These are phyloP conservation scores for Paspalum vaginatum DNA, from an alignment of 176 grass and related monocot species.

Conservation along the genomic window DNA sequence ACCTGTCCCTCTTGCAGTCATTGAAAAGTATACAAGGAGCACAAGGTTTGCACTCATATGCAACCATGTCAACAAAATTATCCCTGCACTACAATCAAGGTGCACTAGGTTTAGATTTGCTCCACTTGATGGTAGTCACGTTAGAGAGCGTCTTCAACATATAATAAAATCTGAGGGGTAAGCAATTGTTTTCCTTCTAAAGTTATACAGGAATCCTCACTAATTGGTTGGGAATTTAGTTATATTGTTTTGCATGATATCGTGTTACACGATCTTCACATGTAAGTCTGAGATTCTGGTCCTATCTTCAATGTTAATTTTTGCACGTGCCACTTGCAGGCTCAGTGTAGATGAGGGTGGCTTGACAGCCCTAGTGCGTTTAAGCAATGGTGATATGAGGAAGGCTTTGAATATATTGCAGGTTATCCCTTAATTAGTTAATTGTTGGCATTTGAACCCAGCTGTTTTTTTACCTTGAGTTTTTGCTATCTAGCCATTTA, in stretches of 20 bases:
- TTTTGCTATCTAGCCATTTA: neutral
- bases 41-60: conserved; percentile 99
- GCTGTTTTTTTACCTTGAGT: neutral
- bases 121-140: conserved; percentile 82
- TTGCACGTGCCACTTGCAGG: conserved; percentile 45
- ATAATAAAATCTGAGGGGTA: conserved; percentile 93
- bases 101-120: conserved; percentile 98
- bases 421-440: conserved; percentile 62
- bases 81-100: conserved; percentile 95
- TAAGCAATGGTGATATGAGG: conserved; percentile 98
- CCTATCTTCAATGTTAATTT: conserved; percentile 1
- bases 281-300: conserved; percentile 1
- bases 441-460: conserved; percentile 6
- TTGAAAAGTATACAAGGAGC: conserved; percentile 98
- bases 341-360: conserved; percentile 82
- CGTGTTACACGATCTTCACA: neutral
- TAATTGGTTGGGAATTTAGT: neutral
- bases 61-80: conserved; percentile 99
- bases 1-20: conserved; percentile 56
- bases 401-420: conserved; percentile 98
- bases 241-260: neutral
- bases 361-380: conserved; percentile 73
- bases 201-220: neutral
- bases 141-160: conserved; percentile 80
- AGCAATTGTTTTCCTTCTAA: conserved; percentile 22